Percentiles rank a stretch among this genome's conserved stretches.
Conservation (phyloP, 202 grass and related monocot species). For the Saccharum hybrid region DNA sequence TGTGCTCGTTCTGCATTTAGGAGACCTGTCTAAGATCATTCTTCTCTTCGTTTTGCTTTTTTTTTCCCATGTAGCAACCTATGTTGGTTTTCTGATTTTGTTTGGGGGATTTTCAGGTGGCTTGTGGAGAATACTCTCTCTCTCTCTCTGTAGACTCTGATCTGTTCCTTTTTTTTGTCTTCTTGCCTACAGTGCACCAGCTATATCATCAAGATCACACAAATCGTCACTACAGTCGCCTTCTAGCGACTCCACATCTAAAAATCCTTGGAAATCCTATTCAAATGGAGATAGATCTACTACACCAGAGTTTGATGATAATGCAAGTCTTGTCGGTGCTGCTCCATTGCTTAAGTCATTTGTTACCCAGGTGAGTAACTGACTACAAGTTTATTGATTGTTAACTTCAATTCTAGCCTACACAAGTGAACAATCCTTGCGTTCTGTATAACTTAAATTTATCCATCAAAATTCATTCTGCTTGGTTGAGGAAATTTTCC, state of each 20-base stretch:
- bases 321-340: slow-evolving; percentile 73
- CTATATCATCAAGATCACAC: slow-evolving; percentile 75
- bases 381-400: slow-evolving; percentile 28
- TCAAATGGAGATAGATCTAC: slow-evolving; percentile 68
- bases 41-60: not conserved
- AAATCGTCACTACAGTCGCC: slow-evolving; percentile 67
- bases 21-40: not conserved
- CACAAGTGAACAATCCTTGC: not conserved
- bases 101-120: not conserved
- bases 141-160: slow-evolving; percentile 22
- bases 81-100: not conserved
- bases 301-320: slow-evolving; percentile 64
- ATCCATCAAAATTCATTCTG: slow-evolving; percentile 32
- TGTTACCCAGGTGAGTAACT: slow-evolving; percentile 76
- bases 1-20: too few relatives aligned
- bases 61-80: not conserved
- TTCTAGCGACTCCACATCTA: slow-evolving; percentile 59
- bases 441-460: not conserved
- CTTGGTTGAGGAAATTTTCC: not conserved
- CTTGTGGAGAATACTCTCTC: not conserved
- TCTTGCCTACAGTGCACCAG: slow-evolving; percentile 77
- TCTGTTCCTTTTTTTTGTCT: not conserved
- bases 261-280: slow-evolving; percentile 87
- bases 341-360: slow-evolving; percentile 86
- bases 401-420: slow-evolving; percentile 13